Percentiles rank a stretch among this genome's conserved stretches.
These are phyloP conservation scores for Penicillium sp. DNA, from an alignment of 2,329 filamentous ascomycete species.

Conservation along the genomic window DNA sequence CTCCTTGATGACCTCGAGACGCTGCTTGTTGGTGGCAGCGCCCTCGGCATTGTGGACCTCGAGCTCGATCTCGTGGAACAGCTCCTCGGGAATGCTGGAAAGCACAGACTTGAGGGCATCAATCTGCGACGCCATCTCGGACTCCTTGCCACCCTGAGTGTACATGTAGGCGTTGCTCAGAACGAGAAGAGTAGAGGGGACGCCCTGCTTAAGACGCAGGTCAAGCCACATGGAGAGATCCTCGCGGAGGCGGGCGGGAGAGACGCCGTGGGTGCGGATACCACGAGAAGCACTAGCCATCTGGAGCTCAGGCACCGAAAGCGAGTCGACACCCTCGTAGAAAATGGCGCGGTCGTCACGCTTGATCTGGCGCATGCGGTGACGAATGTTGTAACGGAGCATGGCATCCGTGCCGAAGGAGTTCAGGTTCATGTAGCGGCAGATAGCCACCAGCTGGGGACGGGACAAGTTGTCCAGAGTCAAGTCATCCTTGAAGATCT, in stretches of 20 bases:
- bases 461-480: conserved; percentile 95
- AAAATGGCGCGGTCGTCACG: conserved; percentile 91
- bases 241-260: conserved; percentile 77
- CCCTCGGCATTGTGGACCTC: conserved; percentile 97
- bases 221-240: conserved; percentile 94
- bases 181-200: conserved; percentile 93
- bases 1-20: conserved; percentile 95
- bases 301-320: conserved; percentile 91
- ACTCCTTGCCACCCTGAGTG: conserved; percentile 67
- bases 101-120: conserved; percentile 89
- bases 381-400: conserved; percentile 92
- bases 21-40: conserved; percentile 96
- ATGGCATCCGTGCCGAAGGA: conserved; percentile 97
- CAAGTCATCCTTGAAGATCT: conserved; percentile 96
- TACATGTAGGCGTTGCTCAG: conserved; percentile 98
- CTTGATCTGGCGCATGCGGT: conserved; percentile 99
- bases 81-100: conserved; percentile 90
- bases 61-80: conserved; percentile 99
- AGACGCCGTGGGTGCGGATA: conserved; percentile 87
- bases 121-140: conserved; percentile 81
- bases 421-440: conserved; percentile 96
- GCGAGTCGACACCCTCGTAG: conserved; percentile 85
- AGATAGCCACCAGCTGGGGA: conserved; percentile 94
- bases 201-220: conserved; percentile 83
- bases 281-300: conserved; percentile 87